phyloP scores from a whole-genome alignment of 352 stramenopile species.

The Phytophthora uliginosa region DNA sequence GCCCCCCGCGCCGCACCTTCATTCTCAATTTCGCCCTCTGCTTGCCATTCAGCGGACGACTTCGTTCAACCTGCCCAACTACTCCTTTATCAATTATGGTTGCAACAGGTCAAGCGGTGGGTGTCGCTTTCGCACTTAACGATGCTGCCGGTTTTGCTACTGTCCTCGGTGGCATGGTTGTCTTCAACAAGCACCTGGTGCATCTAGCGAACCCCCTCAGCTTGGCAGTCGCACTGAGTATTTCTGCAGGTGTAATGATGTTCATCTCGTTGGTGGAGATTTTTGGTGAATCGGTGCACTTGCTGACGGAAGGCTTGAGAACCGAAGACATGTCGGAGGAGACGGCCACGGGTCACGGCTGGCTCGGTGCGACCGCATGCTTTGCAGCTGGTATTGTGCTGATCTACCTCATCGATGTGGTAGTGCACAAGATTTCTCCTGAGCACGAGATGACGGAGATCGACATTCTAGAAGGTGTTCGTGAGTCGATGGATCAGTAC shows the following conservation, averaged over 20 bases:
- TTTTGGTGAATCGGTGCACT: too few species aligned
- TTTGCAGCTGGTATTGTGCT: constrained; percentile 14
- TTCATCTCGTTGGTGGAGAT: too few species aligned
- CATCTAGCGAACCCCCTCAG: constrained; percentile 20
- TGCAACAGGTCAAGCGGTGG: too few species aligned
- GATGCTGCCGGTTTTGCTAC: constrained; percentile 4
- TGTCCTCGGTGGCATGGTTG: constrained; percentile 19
- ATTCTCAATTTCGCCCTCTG: too few species aligned
- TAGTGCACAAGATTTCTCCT: constrained; percentile 12
- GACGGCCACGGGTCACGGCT: constrained; percentile 16
- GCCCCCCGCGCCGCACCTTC: too few species aligned
- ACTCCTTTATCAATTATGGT: too few species aligned
- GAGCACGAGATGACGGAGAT: constrained; percentile 7
- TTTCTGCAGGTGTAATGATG: constrained; percentile 8
- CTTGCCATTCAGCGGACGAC: too few species aligned
- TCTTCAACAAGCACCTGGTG: constrained; percentile 22
- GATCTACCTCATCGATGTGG: constrained; percentile 16
- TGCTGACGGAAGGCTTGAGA: constrained; percentile 10
- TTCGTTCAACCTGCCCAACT: too few species aligned
- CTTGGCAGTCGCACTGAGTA: constrained; percentile 15
- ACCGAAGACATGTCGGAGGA: constrained; percentile 22
- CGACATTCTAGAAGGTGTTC: constrained; percentile 33
- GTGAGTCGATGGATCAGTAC: constrained; percentile 23
- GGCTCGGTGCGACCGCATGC: constrained; percentile 10
- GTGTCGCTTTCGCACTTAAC: neutral